These are phyloP conservation scores for Lentinus brumalis DNA, from an alignment of 768 basidiomycete genomes.

Conservation along the genomic window DNA sequence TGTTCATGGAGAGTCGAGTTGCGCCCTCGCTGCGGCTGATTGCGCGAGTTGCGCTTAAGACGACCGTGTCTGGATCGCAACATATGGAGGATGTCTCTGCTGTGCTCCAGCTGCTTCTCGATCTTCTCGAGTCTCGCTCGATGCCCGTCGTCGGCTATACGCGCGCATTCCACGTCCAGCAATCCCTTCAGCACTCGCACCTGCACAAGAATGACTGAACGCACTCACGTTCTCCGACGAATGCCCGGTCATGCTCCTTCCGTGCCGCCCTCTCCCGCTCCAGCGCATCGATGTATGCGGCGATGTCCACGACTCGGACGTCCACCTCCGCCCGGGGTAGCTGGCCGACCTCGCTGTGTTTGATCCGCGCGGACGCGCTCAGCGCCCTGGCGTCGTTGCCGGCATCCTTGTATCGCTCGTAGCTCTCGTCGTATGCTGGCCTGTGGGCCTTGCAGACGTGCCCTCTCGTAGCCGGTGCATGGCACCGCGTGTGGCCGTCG, in stretches of 20 bases:
- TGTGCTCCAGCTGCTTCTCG: background rate
- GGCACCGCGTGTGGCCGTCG: background rate
- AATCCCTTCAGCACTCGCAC: background rate
- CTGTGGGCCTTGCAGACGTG: background rate
- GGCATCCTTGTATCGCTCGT: background rate
- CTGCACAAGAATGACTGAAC: background rate
- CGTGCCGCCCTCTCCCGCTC: background rate
- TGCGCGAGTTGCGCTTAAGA: too few relatives aligned
- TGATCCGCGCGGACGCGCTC: background rate
- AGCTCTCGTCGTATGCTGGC: background rate
- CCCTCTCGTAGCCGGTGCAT: background rate
- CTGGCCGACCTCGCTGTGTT: background rate
- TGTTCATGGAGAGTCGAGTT: too few relatives aligned
- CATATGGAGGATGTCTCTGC: background rate
- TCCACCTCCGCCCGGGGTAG: background rate
- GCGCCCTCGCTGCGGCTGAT: too few relatives aligned
- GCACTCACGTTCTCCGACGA: background rate
- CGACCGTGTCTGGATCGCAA: background rate
- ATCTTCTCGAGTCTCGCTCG: background rate
- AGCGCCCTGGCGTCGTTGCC: background rate
- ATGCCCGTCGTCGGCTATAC: conserved; percentile 1
- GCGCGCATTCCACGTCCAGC: background rate
- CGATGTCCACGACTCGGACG: background rate
- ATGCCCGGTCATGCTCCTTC: background rate
- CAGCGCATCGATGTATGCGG: conserved; percentile 1